phyloP scores from a whole-genome alignment of 768 basidiomycete species.

The Xerocomellus dryophilus region DNA sequence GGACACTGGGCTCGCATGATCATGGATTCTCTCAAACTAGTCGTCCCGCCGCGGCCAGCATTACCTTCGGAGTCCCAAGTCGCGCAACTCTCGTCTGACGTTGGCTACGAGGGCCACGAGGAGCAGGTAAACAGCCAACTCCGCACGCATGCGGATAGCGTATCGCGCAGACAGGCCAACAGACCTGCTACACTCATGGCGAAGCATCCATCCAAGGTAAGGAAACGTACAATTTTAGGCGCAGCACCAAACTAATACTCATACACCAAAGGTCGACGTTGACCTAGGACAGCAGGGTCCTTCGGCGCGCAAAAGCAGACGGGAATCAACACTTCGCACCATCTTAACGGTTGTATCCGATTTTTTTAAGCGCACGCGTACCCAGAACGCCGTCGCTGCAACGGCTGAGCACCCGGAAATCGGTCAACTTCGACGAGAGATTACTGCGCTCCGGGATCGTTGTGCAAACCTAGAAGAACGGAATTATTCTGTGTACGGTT shows the following conservation, averaged over 20 bases:
- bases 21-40: background rate
- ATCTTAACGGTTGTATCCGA: background rate
- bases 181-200: too few relatives aligned
- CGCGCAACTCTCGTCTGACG: background rate
- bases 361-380: background rate
- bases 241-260: background rate
- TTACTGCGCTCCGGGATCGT: background rate
- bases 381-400: background rate
- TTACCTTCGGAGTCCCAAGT: background rate
- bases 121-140: background rate
- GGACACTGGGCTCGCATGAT: background rate
- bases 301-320: background rate
- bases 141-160: background rate
- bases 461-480: background rate
- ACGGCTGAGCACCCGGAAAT: background rate
- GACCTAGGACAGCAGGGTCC: background rate
- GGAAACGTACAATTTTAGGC: background rate
- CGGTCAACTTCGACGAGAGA: background rate
- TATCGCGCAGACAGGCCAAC: background rate
- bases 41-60: background rate
- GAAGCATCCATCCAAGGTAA: background rate
- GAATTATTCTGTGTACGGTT: background rate
- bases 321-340: background rate
- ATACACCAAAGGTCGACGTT: background rate
- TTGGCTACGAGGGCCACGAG: background rate